Evolutionary conservation across 2,329 filamentous ascomycete genomes (phyloP), one percentile per base, ranked within the genome.

Genomic region (Aureobasidium sp.): DNA sequence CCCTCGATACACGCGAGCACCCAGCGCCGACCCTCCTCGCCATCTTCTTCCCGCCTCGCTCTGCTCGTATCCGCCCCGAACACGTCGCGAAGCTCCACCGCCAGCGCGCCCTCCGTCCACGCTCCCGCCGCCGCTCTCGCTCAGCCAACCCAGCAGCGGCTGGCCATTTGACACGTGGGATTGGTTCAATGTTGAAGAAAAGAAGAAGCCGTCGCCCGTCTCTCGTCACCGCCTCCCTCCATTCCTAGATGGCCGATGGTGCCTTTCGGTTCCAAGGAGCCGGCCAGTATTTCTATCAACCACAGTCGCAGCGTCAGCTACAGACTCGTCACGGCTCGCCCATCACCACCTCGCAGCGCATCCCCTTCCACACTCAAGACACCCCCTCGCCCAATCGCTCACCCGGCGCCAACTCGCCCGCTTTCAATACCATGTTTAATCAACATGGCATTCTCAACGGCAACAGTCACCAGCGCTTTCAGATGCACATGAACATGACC

Each of bases 361-460:
- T 60, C 66, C 75, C 77, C 65, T 76, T 73, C 62, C 76, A 77
- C 65, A 71, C 67, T 64, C 73, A 73, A 67, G 77, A 82, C 67
- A 81, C 80, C 1, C 80, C 81, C 57, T 84, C 81, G 15, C 81
- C 82, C 62, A 79, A 81, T 63, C 79, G 80, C 68, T 83, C 81
- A 47, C 81, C 81, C 46, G 81, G 80, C 61, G 74, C 76, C 31
- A 74, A 78, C 67, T 78, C 78, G 65, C 76, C 77, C 17, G 75
- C 77, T 62, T 74, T 76, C 43, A 46, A 46, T 66, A 70, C 80
- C 73, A 91, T 91, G 88, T 91, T 87, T 79, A 84, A 84, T 72
- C 88, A 90, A 72, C 86, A 86, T 77, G 83, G 82, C 75, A 85
- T 89, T 75, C 82, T 90, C 74, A 91, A 90, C 75, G 87, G 86